Conservation (phyloP, 768 basidiomycete genomes). For the Tremella fuciformis region DNA sequence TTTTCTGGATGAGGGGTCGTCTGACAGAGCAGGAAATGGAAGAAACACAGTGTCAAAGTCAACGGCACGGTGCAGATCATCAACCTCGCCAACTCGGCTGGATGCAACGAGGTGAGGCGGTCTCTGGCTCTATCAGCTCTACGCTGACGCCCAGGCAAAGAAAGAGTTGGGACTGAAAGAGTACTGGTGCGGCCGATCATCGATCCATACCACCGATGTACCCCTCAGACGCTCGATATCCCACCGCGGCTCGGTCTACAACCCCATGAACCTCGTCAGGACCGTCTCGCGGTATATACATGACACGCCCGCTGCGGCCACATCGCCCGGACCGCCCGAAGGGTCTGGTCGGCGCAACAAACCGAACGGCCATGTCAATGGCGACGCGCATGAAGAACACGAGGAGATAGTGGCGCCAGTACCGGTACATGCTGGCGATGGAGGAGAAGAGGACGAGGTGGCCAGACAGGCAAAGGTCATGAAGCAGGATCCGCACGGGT, state of each 20-base stretch:
- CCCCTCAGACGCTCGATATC: constrained; percentile 4
- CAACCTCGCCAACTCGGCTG: constrained; percentile 17
- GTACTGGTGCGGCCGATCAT: constrained; percentile 39
- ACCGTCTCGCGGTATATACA: constrained; percentile 11
- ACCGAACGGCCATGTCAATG: constrained; percentile 1
- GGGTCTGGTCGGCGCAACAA: constrained; percentile 5
- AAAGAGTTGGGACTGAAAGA: constrained; percentile 29
- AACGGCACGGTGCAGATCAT: constrained; percentile 37
- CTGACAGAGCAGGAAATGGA: constrained; percentile 28
- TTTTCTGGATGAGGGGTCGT: not conserved
- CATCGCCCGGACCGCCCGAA: constrained; percentile 1
- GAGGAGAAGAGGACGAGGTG: constrained; percentile 20
- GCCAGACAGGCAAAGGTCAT: constrained; percentile 27
- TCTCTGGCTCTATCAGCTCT: constrained; percentile 1
- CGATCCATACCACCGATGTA: constrained; percentile 19
- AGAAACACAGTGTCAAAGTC: constrained; percentile 25
- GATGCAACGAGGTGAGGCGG: constrained; percentile 11
- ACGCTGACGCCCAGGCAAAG: constrained; percentile 7
- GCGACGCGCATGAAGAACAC: constrained; percentile 1
- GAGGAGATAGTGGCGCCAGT: not conserved
- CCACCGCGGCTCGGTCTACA: constrained; percentile 11
- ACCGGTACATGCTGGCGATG: not conserved
- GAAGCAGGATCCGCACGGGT: constrained; percentile 18
- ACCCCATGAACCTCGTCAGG: constrained; percentile 15
- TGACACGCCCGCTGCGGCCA: not conserved